These are phyloP conservation scores for Trichophyton schoenleinii DNA, from an alignment of 2,329 filamentous ascomycete species.

Conservation along the genomic window DNA sequence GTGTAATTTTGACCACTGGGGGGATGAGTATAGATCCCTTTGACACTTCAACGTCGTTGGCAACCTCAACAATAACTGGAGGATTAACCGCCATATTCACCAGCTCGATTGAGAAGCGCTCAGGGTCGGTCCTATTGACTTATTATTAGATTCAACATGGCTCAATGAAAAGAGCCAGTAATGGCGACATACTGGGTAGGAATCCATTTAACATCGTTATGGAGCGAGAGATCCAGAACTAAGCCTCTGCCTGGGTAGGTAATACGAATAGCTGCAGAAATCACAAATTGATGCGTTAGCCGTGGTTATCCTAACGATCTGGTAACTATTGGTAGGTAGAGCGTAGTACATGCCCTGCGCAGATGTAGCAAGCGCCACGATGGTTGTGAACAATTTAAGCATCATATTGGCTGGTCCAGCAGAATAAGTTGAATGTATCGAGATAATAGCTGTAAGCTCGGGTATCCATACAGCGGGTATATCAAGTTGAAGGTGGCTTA, in stretches of 20 bases:
- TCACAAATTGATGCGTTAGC: not conserved
- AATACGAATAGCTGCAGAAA: constrained; percentile 5
- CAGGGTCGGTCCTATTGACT: constrained; percentile 28
- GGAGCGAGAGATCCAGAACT: constrained; percentile 26
- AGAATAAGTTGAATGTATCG: not conserved
- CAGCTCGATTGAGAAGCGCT: constrained; percentile 30
- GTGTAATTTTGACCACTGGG: constrained; percentile 1
- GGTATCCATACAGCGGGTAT: not conserved
- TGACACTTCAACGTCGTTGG: constrained; percentile 25
- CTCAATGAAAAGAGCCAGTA: not conserved
- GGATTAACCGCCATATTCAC: constrained; percentile 30
- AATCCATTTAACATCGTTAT: constrained; percentile 29
- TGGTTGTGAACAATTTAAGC: not conserved
- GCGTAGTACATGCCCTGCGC: not conserved
- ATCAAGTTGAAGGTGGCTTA: not conserved
- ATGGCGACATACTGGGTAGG: constrained; percentile 22
- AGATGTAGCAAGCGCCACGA: constrained; percentile 5
- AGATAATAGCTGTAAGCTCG: not conserved
- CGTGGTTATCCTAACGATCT: not conserved
- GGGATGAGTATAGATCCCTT: constrained; percentile 13
- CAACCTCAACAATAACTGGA: constrained; percentile 22
- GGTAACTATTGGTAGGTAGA: not conserved
- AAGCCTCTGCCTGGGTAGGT: constrained; percentile 14
- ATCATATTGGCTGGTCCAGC: not conserved
- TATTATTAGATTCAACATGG: not conserved